Evolutionary conservation across 306 rosid species (phyloP), one percentile per base, ranked within the genome.

Genomic region (Rosa lucieae): DNA sequence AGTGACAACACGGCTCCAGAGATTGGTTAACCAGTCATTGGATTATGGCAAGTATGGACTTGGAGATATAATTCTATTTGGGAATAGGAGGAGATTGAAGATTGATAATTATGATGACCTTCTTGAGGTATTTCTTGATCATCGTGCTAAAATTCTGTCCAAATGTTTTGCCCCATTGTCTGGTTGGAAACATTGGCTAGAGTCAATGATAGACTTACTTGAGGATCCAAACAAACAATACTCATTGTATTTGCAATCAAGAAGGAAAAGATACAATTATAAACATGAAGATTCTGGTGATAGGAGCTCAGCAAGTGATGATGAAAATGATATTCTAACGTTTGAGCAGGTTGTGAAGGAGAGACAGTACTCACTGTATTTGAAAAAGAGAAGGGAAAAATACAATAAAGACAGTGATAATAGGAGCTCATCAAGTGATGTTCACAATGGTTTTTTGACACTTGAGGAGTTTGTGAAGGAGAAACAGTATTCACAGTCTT

Each of bases 11-110:
- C 42, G 88, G 3, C 75, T 89, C 1, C 79, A 69, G 8, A 59
- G 49, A 6, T 47, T 21, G 46, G 84, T 73, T 3, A 59, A 1
- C 2, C 55, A 68, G 44, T 72, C 80, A n/a, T 52, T 37, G 49
- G 58, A 69, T 10, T 37, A 59, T 47, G 59, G 49, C 8, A 37
- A 26, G 23, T 77, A 82, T 47, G 82, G 78, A 42, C 78, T 86
- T 21, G 89, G 89, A 46, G 86, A 86, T 29, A 77, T 80, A 49
- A 73, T 86, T 63, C 72, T 86, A 65, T 67, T 77, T 62, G 89
- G 89, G 73, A 82, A 77, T 66, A 72, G 7, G 17, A 48, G 70
- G 67, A 21, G 82, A 40, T 59, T 85, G 84, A 82, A 77, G 70
- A 77, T 85, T 40, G 70, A 77, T 12, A 48, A 37, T 26, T 23